Percentiles rank a stretch among this genome's conserved stretches.
phyloP scores from a whole-genome alignment of 352 stramenopile species.

The Bremia lactucae region DNA sequence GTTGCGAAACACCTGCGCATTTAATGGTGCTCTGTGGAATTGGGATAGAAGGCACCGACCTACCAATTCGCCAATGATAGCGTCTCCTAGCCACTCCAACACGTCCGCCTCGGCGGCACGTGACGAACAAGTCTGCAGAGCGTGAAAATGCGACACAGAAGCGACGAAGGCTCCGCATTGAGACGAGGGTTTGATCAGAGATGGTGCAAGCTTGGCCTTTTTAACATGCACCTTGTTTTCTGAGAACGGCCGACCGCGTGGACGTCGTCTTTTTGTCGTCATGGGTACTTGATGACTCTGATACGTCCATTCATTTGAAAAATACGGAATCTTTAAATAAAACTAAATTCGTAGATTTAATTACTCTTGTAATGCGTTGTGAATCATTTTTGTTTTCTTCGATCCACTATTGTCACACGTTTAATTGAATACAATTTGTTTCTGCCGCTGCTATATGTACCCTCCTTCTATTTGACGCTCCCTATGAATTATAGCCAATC shows the following conservation, averaged over 20 bases:
- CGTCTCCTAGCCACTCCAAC: slow-evolving; percentile 71
- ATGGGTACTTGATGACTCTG: too few relatives aligned
- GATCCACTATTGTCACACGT: too few relatives aligned
- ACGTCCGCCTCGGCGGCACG: slow-evolving; percentile 31
- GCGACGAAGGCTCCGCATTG: slow-evolving; percentile 2
- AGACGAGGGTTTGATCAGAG: not conserved
- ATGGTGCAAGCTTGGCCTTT: not conserved
- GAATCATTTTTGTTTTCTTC: too few relatives aligned
- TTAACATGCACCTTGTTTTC: slow-evolving; percentile 7
- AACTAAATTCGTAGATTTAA: too few relatives aligned
- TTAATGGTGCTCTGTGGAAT: slow-evolving; percentile 43
- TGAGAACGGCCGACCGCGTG: slow-evolving; percentile 8
- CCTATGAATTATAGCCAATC: too few relatives aligned
- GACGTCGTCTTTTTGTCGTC: too few relatives aligned
- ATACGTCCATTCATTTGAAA: too few relatives aligned
- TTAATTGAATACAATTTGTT: too few relatives aligned
- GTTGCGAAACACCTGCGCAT: slow-evolving; percentile 54
- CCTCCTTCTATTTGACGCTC: too few relatives aligned
- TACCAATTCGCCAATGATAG: slow-evolving; percentile 61
- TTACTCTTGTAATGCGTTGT: too few relatives aligned
- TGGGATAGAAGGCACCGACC: slow-evolving; percentile 52
- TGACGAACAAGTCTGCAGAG: slow-evolving; percentile 13
- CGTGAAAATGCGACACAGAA: slow-evolving; percentile 27
- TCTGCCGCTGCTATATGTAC: too few relatives aligned
- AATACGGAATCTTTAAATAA: too few relatives aligned